Conservation (phyloP, 768 basidiomycete species). For the Lactarius hengduanensis region DNA sequence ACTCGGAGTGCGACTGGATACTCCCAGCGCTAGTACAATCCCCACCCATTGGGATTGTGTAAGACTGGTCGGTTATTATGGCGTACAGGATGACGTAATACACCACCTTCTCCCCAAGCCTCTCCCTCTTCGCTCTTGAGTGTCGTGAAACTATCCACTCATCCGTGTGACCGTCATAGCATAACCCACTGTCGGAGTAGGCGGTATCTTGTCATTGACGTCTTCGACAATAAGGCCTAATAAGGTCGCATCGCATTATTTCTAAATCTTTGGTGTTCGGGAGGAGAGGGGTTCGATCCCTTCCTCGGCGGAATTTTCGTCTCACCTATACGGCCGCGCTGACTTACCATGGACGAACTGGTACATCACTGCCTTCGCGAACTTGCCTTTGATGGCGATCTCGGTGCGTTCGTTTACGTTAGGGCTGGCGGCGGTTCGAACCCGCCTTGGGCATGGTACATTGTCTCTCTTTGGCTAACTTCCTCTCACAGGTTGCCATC, state of each 20-base stretch:
- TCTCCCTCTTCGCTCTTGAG: neutral
- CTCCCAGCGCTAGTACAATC: neutral
- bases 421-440: conserved; percentile 28
- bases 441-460: conserved; percentile 7
- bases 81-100: conserved; percentile 3
- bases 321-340: neutral
- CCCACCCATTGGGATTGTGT: neutral
- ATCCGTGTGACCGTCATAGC: neutral
- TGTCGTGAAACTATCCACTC: neutral
- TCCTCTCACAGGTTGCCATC: conserved; percentile 59
- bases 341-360: conserved; percentile 72
- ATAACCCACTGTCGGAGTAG: neutral
- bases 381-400: conserved; percentile 86
- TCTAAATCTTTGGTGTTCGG: neutral
- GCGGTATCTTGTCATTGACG: neutral
- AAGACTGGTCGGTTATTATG: neutral
- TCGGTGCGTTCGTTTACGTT: conserved; percentile 56
- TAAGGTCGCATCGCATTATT: neutral
- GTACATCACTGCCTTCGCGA: conserved; percentile 82
- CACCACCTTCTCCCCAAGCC: neutral
- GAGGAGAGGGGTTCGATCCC: conserved; percentile 21
- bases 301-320: conserved; percentile 11
- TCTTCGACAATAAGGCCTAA: neutral
- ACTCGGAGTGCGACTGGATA: neutral
- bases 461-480: conserved; percentile 17